Evolutionary conservation across 441 rosid species (phyloP).

Genomic region (Capsella rubella): DNA sequence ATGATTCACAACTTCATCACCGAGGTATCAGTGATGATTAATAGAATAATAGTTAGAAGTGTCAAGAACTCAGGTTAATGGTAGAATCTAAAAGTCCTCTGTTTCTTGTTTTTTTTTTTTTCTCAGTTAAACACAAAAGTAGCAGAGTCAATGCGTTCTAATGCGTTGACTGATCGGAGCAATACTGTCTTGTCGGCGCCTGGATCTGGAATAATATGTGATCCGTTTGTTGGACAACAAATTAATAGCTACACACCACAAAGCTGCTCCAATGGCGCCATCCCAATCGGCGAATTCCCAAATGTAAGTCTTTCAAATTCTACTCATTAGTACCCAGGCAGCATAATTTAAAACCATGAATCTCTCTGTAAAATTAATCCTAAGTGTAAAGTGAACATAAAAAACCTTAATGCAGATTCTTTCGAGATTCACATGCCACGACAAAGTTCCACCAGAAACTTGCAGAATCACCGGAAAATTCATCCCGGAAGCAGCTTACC

Average conservation of each 20-base stretch:
- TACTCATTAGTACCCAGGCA: neutral
- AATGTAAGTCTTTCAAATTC: conserved; percentile 48
- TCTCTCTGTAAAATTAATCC: neutral
- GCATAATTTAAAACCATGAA: neutral
- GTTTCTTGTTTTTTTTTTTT: neutral
- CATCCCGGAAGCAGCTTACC: conserved; percentile 47
- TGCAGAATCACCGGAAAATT: conserved; percentile 56
- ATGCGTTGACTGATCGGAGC: conserved; percentile 33
- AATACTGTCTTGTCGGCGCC: conserved; percentile 7
- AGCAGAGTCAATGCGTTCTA: conserved; percentile 28
- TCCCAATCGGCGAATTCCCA: conserved; percentile 57
- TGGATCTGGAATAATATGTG: conserved; percentile 52
- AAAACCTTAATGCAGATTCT: conserved; percentile 49
- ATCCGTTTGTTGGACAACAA: conserved; percentile 64
- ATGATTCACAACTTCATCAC: conserved; percentile 52
- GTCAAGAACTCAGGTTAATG: conserved; percentile 2
- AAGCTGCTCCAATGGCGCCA: conserved; percentile 51
- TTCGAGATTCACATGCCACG: conserved; percentile 55
- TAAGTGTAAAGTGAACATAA: neutral
- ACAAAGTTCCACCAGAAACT: conserved; percentile 36
- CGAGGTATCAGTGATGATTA: conserved; percentile 45
- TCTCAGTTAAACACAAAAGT: conserved; percentile 58
- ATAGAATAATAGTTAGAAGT: neutral
- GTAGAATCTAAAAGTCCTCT: neutral
- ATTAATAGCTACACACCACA: conserved; percentile 51